Percentiles rank a stretch among this genome's conserved stretches.
These are phyloP conservation scores for Hepatocystis sp. DNA, from an alignment of 169 alveolate genomes.

Conservation along the genomic window DNA sequence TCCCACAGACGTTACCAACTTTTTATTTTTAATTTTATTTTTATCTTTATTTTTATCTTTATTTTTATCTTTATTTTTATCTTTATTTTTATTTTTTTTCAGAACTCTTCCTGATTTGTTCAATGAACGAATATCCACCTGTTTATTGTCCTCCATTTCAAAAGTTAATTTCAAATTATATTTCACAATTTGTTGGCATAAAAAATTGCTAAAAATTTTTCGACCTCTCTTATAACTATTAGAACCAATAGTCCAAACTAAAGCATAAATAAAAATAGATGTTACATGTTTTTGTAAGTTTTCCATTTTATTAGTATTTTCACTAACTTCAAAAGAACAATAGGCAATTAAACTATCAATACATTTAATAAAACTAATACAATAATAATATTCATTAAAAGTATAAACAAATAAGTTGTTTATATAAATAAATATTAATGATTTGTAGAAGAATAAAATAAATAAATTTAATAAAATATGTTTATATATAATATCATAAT, in stretches of 20 bases:
- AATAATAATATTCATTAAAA: constrained; percentile 66
- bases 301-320: constrained; percentile 42
- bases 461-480: constrained; percentile 70
- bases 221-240: constrained; percentile 73
- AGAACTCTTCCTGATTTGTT: too few species aligned
- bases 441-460: constrained; percentile 39
- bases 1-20: too few species aligned
- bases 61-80: too few species aligned
- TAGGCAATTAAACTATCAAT: constrained; percentile 59
- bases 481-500: constrained; percentile 66
- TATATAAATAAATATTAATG: constrained; percentile 40
- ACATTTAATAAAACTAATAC: constrained; percentile 61
- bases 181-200: constrained; percentile 46
- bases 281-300: constrained; percentile 52
- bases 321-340: constrained; percentile 51
- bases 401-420: constrained; percentile 56
- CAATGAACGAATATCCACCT: constrained; percentile 26
- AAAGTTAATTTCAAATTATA: constrained; percentile 52
- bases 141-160: constrained; percentile 41
- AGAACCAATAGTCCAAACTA: constrained; percentile 70
- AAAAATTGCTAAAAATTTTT: constrained; percentile 49
- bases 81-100: too few species aligned
- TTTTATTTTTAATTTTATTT: too few species aligned
- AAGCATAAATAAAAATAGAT: constrained; percentile 56
- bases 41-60: too few species aligned